Conservation (phyloP, 1,284 basidiomycete genomes). For the Trichosporon sp. region DNA sequence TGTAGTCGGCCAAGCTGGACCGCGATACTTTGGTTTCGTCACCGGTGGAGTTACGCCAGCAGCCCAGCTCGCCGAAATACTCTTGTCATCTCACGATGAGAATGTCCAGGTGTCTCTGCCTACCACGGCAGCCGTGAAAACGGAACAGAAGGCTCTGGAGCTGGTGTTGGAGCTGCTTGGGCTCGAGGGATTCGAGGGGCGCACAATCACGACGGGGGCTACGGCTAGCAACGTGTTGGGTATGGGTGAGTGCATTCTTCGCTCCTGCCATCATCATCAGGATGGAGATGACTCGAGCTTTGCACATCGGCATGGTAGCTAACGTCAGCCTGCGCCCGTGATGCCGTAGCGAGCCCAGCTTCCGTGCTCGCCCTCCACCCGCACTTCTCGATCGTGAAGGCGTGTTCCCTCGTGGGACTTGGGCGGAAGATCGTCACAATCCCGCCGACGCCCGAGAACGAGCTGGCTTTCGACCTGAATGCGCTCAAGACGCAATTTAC, state of each 20-base stretch:
- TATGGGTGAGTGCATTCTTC: conserved; percentile 39
- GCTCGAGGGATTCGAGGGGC: conserved; percentile 49
- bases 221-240: conserved; percentile 61
- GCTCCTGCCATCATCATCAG: not conserved
- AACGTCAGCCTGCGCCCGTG: conserved; percentile 52
- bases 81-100: conserved; percentile 56
- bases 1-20: conserved; percentile 56
- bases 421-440: conserved; percentile 54
- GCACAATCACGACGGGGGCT: conserved; percentile 61
- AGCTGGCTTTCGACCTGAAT: conserved; percentile 55
- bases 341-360: conserved; percentile 35
- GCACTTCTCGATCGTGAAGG: conserved; percentile 60
- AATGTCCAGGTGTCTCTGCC: conserved; percentile 60
- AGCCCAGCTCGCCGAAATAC: conserved; percentile 57
- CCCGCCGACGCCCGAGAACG: conserved; percentile 37
- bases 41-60: conserved; percentile 58
- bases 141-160: conserved; percentile 57
- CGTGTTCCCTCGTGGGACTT: conserved; percentile 59
- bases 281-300: not conserved
- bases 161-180: conserved; percentile 58
- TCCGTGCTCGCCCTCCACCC: conserved; percentile 54
- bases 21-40: conserved; percentile 61
- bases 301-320: conserved; percentile 7
- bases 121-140: conserved; percentile 54
- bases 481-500: conserved; percentile 50